phyloP scores from a whole-genome alignment of 2,329 filamentous ascomycete species.

The Penicillium crustosum region DNA sequence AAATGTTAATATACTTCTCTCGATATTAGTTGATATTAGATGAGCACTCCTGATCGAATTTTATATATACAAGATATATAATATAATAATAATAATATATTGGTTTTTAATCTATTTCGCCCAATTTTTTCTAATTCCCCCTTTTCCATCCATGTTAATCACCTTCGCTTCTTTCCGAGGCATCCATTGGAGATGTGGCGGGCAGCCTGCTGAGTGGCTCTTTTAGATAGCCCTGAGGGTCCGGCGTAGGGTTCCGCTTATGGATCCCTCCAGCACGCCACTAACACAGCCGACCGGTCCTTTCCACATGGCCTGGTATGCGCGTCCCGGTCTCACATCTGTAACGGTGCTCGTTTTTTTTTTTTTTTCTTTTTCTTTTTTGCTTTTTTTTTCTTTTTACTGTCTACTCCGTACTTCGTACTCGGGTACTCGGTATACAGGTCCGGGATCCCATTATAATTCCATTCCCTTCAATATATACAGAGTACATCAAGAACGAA shows the following conservation, averaged over 20 bases:
- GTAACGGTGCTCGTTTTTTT: constrained; percentile 20
- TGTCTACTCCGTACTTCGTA: neutral
- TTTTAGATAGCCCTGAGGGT: too few species aligned
- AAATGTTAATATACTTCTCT: neutral
- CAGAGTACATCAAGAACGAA: neutral
- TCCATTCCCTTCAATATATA: neutral
- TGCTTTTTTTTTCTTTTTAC: neutral
- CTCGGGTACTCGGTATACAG: neutral
- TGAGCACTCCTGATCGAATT: neutral
- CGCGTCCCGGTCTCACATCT: constrained; percentile 16
- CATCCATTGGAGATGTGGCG: constrained; percentile 18
- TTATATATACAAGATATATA: neutral
- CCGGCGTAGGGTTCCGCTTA: too few species aligned
- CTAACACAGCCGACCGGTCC: constrained; percentile 25
- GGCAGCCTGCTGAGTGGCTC: constrained; percentile 31
- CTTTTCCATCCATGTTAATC: too few species aligned
- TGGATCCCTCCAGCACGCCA: constrained; percentile 20
- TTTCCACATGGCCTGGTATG: constrained; percentile 26
- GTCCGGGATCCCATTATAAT: neutral
- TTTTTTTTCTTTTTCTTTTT: constrained; percentile 9
- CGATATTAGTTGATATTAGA: too few species aligned
- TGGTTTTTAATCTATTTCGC: neutral
- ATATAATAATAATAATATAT: neutral
- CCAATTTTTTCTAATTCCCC: too few species aligned
- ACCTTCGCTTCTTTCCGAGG: constrained; percentile 9